Base-by-base conservation (phyloP, 2,329 filamentous ascomycete species). In the Plectosphaerella cucumerina region DNA sequence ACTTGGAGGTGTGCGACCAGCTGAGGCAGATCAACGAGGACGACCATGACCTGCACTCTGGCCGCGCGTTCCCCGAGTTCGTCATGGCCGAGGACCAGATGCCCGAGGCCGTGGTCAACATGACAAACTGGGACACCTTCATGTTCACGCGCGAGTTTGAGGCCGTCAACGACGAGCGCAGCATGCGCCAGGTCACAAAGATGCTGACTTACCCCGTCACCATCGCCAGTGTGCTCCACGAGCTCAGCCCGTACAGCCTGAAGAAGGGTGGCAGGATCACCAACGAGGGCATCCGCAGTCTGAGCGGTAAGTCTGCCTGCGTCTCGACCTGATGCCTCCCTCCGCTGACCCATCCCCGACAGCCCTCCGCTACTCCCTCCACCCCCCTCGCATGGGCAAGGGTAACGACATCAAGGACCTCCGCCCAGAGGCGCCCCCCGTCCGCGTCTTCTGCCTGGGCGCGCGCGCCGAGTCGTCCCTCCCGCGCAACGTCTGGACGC, bases 111-210 rank as follows among this genome's bases (percentile, higher is more conserved):
- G 79, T 94, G 58, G 84, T 97, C 58, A 99, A 99, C 70, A 92
- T 99, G 88, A 96, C 88, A 42, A 99, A 95, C 68, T 99, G 94
- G 94, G 94, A 99, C 69, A 97, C 94, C 0, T 90, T 95, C 60
- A 76, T 99, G 64, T 99, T 96, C 66, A 95, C 91, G 3, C 81
- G 94, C 62, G 87, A 96, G 61, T 97, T 94, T 62, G 82, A 87
- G 58, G 95, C 95, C 5, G 85, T 99, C 64, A 91, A 99, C 66
- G 85, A 91, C 55, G 92, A 96, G 65, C 82, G 93, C 52, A 87
- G 85, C 62, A 88, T 99, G 85, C 81, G 94, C 53, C 95, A 99
- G 70, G 92, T 91, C 22, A 99, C 94, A 2, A 84, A 91, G 58
- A 78, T 99, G 59, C 75, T 99, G 60, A 99, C 95, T 17, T 99